Percentiles rank a stretch among this genome's conserved stretches.
Evolutionary conservation across 2,329 filamentous ascomycete genomes (phyloP).

Genomic region (Corynespora cassiicola): DNA sequence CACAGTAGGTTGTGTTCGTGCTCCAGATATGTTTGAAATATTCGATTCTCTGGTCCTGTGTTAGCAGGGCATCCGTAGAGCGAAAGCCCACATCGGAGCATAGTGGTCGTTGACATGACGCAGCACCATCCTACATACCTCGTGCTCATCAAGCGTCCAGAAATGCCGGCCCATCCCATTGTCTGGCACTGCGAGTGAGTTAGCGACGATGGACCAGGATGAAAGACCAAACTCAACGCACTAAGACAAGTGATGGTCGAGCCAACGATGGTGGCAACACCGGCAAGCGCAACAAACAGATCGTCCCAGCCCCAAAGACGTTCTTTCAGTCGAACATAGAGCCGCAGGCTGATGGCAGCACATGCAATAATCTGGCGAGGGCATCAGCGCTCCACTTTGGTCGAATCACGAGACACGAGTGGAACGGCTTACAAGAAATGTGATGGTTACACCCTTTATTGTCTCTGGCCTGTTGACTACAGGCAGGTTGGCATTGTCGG

Average conservation of each 20-base stretch:
- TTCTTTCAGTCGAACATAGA: slow-evolving; percentile 37
- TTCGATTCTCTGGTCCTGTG: no score
- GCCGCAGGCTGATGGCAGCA: slow-evolving; percentile 33
- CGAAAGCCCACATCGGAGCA: no score
- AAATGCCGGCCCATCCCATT: slow-evolving; percentile 43
- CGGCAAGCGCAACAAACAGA: slow-evolving; percentile 37
- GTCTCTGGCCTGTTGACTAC: slow-evolving; percentile 36
- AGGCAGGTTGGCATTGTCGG: slow-evolving; percentile 36
- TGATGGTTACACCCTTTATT: slow-evolving; percentile 30
- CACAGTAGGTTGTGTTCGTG: slow-evolving; percentile 37
- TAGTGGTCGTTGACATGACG: slow-evolving; percentile 3
- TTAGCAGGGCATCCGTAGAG: not conserved
- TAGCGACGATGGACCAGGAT: slow-evolving; percentile 4
- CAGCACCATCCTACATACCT: no score
- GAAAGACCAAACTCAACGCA: slow-evolving; percentile 18
- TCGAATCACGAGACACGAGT: not conserved
- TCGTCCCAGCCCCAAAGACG: slow-evolving; percentile 45
- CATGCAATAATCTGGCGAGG: slow-evolving; percentile 27
- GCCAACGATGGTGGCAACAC: slow-evolving; percentile 27
- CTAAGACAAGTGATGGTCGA: slow-evolving; percentile 38
- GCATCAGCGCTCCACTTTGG: slow-evolving; percentile 7
- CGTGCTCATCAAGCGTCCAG: slow-evolving; percentile 23
- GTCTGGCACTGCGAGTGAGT: slow-evolving; percentile 31
- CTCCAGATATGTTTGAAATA: slow-evolving; percentile 36
- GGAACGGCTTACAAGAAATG: slow-evolving; percentile 34